Conservation (phyloP, 2,329 filamentous ascomycete genomes). For the Fusarium dimerum region DNA sequence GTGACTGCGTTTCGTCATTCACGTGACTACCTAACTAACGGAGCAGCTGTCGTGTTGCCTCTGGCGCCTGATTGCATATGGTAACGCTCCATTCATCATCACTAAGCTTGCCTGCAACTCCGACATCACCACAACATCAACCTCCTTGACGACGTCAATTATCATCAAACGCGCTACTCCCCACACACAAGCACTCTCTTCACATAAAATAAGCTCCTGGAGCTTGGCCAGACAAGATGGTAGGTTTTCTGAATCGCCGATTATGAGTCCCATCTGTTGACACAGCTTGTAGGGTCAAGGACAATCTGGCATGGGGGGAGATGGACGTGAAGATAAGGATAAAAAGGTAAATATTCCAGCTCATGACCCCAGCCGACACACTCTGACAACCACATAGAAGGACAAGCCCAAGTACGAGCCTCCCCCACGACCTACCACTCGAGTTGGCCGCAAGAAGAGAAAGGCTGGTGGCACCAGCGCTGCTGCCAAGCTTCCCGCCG, state of each 20-base stretch:
- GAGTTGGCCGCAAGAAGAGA: conserved; percentile 98
- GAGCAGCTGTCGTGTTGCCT: conserved; percentile 45
- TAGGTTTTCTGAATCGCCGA: conserved; percentile 22
- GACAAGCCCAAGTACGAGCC: conserved; percentile 99
- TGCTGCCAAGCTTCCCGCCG: conserved; percentile 88
- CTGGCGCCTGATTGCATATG: conserved; percentile 43
- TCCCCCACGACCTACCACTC: conserved; percentile 92
- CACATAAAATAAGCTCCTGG: conserved; percentile 24
- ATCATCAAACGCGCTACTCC: conserved; percentile 12
- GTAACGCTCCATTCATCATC: conserved; percentile 35
- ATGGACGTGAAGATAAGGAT: conserved; percentile 83
- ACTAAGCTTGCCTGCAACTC: conserved; percentile 32
- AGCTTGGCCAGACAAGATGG: conserved; percentile 39
- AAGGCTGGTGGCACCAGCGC: conserved; percentile 91
- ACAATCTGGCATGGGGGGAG: conserved; percentile 84
- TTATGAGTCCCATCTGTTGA: conserved; percentile 15
- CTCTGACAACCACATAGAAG: conserved; percentile 63
- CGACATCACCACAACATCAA: conserved; percentile 25
- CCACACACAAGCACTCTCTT: conserved; percentile 6
- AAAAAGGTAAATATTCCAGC: conserved; percentile 71
- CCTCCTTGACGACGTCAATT: conserved; percentile 2
- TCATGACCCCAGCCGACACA: neutral
- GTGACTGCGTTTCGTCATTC: conserved; percentile 12
- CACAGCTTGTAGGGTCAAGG: conserved; percentile 66
- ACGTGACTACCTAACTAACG: conserved; percentile 31